A percentile compares a stretch with the other conserved stretches of the same genome.
Conservation (phyloP, 1,284 basidiomycete species). For the Sanghuangporus sanghuang region DNA sequence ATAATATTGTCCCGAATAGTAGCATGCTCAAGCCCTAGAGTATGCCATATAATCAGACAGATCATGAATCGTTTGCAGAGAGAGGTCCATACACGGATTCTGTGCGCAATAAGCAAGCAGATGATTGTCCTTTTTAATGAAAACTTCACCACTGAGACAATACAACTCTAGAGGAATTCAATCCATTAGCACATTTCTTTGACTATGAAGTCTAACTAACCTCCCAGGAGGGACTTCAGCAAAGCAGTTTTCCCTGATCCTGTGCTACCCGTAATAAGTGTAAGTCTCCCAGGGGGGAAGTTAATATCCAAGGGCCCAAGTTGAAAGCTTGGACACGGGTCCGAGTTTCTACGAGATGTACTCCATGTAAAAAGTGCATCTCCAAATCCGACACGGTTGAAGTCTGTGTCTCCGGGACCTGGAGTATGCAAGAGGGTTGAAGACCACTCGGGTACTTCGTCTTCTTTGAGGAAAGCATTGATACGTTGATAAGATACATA, state of each 20-base stretch:
- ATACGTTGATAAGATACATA: constrained; percentile 71
- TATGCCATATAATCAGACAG: constrained; percentile 4
- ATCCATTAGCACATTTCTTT: neutral
- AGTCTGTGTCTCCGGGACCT: constrained; percentile 14
- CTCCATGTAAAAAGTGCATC: constrained; percentile 57
- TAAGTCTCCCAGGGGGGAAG: constrained; percentile 57
- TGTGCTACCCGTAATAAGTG: constrained; percentile 68
- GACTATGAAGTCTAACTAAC: constrained; percentile 32
- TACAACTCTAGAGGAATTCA: constrained; percentile 53
- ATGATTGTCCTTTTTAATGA: constrained; percentile 59
- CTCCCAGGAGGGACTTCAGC: constrained; percentile 60
- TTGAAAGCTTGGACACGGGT: constrained; percentile 36
- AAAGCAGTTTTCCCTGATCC: constrained; percentile 78
- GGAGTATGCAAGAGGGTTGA: constrained; percentile 40
- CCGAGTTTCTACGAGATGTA: constrained; percentile 27
- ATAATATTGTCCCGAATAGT: constrained; percentile 80
- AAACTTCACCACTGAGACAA: constrained; percentile 52
- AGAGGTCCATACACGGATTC: constrained; percentile 49
- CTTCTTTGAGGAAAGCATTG: constrained; percentile 53
- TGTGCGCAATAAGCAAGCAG: constrained; percentile 64
- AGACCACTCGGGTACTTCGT: constrained; percentile 64
- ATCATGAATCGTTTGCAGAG: neutral
- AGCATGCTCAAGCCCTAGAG: constrained; percentile 62
- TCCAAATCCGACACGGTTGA: constrained; percentile 43
- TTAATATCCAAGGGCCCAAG: constrained; percentile 54